Evolutionary conservation across 768 basidiomycete species (phyloP), one percentile per base, ranked within the genome.

Genomic region (Pleurotus salmoneostramineus): DNA sequence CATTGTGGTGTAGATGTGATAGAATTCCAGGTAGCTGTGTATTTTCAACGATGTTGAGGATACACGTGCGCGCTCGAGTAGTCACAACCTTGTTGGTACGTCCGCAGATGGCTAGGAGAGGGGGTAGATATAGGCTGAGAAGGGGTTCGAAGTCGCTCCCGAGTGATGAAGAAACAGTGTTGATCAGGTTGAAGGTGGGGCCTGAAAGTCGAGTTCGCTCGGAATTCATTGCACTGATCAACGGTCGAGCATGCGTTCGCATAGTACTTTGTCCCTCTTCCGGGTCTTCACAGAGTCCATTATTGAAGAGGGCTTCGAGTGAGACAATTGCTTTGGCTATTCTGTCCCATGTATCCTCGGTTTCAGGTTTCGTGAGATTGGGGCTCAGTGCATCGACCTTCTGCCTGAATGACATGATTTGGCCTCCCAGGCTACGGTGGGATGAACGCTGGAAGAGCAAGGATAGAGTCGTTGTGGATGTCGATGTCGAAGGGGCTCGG

Each of bases 31-130:
- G 82, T 7, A 87, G 78, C 60, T 89, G 89, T 0, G 89, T 87
- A 47, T 78, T 69, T 62, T 89, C 83, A 45, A 93, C 78, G 58
- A 92, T 79, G 21, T 77, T 65, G 43, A 80, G 66, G 44, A 93
- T 79, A 62, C 83, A 84, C 0, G 77, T 66, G 59, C 78, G 82
- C 1, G 89, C 87, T 34, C 91, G 87, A 44, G 76, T 79, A 62
- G 85, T 72, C 64, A 89, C 83, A 48, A 94, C 83, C 69, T 92
- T 94, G 77, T 89, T 93, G 15, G 91, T 79, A 17, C 90, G 83
- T 14, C 83, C 77, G 61, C 89, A 91, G 21, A 92, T 72, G 1
- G 73, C 71, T 10, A 95, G 74, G 15, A 95, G 74, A 5, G 83
- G 71, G 0, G 91, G 92, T 44, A 93, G 62, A 64, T 89, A 86